Conservation (phyloP, 2,329 filamentous ascomycete genomes). For the Aspergillus bombycis region DNA sequence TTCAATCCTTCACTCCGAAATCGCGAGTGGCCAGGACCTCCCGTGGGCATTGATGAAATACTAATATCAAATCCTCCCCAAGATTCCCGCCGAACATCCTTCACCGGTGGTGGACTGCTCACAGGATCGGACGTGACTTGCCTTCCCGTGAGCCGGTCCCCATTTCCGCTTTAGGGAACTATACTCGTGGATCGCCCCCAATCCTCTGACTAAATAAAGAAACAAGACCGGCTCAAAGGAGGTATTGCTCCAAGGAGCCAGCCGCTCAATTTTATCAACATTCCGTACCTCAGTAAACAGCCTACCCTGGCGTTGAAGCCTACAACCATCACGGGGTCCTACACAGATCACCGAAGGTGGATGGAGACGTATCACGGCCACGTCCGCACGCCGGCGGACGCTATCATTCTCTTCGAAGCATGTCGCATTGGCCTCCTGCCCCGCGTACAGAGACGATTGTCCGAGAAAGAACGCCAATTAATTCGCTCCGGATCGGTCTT, state of each 20-base stretch:
- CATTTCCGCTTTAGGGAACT: conserved; percentile 18
- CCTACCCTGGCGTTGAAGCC: conserved; percentile 25
- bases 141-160: conserved; percentile 1
- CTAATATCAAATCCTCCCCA: conserved; percentile 13
- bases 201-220: not conserved
- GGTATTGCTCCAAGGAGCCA: conserved; percentile 10
- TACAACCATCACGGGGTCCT: conserved; percentile 21
- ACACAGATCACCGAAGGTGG: conserved; percentile 29
- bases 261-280: conserved; percentile 10
- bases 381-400: conserved; percentile 93
- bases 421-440: conserved; percentile 87
- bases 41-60: conserved; percentile 21
- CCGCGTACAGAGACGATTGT: conserved; percentile 87
- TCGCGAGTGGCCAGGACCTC: conserved; percentile 21
- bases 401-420: conserved; percentile 98
- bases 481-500: conserved; percentile 97
- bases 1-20: conserved; percentile 10
- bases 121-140: not conserved
- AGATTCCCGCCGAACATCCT: not conserved
- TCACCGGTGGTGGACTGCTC: not conserved
- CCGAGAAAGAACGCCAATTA: conserved; percentile 94
- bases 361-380: conserved; percentile 98
- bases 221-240: conserved; percentile 3
- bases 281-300: conserved; percentile 17
- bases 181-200: conserved; percentile 7